Percentiles rank a stretch among this genome's conserved stretches.
phyloP scores from a whole-genome alignment of 2,329 filamentous ascomycete species.

The Penicillium italicum region DNA sequence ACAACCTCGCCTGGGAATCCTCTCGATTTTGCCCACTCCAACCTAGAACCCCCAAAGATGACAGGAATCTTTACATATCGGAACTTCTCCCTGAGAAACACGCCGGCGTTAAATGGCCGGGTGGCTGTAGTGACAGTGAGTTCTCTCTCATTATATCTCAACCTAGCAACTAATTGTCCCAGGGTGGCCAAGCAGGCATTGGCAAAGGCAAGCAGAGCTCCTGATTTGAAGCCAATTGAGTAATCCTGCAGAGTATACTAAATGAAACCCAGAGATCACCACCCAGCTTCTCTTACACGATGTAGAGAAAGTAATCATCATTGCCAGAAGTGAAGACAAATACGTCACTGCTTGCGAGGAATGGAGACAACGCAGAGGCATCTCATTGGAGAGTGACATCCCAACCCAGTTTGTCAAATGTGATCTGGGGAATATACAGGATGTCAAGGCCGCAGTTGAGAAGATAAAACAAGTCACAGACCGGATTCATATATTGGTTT shows the following conservation, averaged over 20 bases:
- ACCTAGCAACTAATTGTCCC: not conserved
- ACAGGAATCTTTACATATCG: slow-evolving; percentile 26
- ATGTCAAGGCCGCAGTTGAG: slow-evolving; percentile 21
- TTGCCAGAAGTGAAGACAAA: slow-evolving; percentile 26
- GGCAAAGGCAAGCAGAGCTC: slow-evolving; percentile 21
- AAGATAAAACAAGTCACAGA: slow-evolving; percentile 21
- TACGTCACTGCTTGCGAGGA: slow-evolving; percentile 22
- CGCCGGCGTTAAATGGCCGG: slow-evolving; percentile 25
- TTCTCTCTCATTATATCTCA: not conserved
- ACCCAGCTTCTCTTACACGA: slow-evolving; percentile 31
- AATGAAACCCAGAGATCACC: slow-evolving; percentile 24
- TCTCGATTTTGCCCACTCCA: not conserved
- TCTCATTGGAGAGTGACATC: slow-evolving; percentile 18
- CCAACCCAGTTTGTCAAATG: slow-evolving; percentile 29
- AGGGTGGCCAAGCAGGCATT: slow-evolving; percentile 32
- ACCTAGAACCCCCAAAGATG: slow-evolving; percentile 17
- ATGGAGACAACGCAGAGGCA: slow-evolving; percentile 21
- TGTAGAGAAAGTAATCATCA: slow-evolving; percentile 28
- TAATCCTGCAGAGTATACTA: not conserved
- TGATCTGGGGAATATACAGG: slow-evolving; percentile 29
- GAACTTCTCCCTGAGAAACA: slow-evolving; percentile 28
- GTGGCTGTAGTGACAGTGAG: slow-evolving; percentile 31
- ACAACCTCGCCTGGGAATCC: not conserved
- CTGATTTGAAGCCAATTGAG: not conserved
- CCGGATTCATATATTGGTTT: slow-evolving; percentile 32